Conservation (phyloP, 2,329 filamentous ascomycete genomes). For the Lasiodiplodia sp. region DNA sequence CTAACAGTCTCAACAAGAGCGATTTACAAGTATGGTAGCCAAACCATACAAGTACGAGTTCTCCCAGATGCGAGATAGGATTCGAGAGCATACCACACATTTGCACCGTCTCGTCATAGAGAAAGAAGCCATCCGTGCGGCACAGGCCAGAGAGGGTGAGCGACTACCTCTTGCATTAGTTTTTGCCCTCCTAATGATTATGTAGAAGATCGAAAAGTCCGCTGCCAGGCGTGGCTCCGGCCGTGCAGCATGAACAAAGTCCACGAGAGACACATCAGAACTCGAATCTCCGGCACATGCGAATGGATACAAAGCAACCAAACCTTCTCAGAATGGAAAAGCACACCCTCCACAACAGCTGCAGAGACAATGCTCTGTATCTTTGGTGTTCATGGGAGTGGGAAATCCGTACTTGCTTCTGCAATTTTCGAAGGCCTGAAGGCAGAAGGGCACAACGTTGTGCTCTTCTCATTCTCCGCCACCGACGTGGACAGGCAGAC, state of each 20-base stretch:
- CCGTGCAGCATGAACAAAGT: background rate
- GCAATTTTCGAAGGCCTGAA: background rate
- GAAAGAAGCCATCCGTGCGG: background rate
- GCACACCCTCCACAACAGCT: background rate
- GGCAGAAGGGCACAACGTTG: background rate
- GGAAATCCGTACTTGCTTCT: slow-evolving; percentile 4
- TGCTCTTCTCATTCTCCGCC: background rate
- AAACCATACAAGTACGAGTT: background rate
- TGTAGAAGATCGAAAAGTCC: background rate
- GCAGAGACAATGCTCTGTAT: background rate
- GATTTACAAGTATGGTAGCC: no score
- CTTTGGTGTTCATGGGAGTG: background rate
- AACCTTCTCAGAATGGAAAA: background rate
- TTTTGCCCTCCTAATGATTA: background rate
- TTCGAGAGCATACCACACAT: background rate
- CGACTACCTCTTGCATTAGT: background rate
- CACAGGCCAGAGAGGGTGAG: background rate
- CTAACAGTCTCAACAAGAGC: no score
- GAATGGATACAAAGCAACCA: background rate
- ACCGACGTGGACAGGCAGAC: slow-evolving; percentile 2
- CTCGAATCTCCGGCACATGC: background rate
- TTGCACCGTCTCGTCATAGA: slow-evolving; percentile 2
- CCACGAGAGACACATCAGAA: background rate
- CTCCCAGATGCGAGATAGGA: background rate
- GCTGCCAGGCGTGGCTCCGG: background rate